phyloP scores from a whole-genome alignment of 768 basidiomycete species.

The Rhizopogon vinicolor region DNA sequence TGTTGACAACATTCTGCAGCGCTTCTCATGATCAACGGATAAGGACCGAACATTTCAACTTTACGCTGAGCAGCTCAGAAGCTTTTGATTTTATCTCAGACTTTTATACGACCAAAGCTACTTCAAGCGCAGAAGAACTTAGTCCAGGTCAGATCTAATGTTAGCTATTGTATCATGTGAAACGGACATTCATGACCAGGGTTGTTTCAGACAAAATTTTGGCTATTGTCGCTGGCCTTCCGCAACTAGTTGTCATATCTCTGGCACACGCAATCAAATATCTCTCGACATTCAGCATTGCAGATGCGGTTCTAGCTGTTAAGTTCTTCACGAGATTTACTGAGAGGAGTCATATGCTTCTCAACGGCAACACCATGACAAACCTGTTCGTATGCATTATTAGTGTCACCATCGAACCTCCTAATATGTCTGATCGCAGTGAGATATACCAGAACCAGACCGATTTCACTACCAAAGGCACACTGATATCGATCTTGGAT shows the following conservation, averaged over 20 bases:
- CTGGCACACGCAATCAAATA: constrained; percentile 71
- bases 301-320: constrained; percentile 73
- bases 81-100: constrained; percentile 64
- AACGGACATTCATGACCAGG: neutral
- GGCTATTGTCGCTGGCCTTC: constrained; percentile 60
- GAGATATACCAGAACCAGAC: constrained; percentile 94
- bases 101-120: constrained; percentile 59
- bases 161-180: constrained; percentile 9
- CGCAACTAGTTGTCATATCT: constrained; percentile 64
- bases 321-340: constrained; percentile 78
- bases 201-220: constrained; percentile 49
- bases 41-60: constrained; percentile 60
- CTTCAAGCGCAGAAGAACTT: constrained; percentile 38
- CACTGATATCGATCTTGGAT: constrained; percentile 83
- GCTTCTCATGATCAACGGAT: constrained; percentile 37
- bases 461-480: constrained; percentile 67
- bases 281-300: constrained; percentile 69
- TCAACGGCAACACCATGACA: constrained; percentile 81
- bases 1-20: constrained; percentile 3
- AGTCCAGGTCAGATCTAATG: constrained; percentile 35
- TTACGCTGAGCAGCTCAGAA: constrained; percentile 53
- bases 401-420: neutral
- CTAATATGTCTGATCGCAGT: constrained; percentile 22
- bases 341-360: constrained; percentile 75
- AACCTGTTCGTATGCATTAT: constrained; percentile 49